Evolutionary conservation across 257 asterid species (phyloP).

Genomic region (Anisodus tanguticus): DNA sequence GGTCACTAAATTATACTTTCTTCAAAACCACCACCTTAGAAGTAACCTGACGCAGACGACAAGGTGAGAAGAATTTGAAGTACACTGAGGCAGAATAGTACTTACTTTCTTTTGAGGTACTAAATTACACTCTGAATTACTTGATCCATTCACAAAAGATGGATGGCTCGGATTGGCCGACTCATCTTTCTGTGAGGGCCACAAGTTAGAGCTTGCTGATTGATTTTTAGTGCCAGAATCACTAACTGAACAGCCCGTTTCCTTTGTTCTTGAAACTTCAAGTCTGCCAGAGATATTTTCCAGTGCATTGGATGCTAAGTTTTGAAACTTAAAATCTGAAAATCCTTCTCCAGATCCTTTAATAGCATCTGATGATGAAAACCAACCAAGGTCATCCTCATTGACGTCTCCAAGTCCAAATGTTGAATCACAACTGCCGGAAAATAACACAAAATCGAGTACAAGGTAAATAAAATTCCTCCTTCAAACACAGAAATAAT

Average conservation of each 20-base stretch:
- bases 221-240: conserved; percentile 43
- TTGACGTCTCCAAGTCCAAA: conserved; percentile 67
- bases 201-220: conserved; percentile 41
- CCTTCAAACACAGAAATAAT: not conserved
- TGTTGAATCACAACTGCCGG: conserved; percentile 77
- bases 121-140: conserved; percentile 42
- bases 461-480: not conserved
- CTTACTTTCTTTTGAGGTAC: conserved; percentile 51
- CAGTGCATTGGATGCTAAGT: conserved; percentile 47
- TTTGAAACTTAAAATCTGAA: conserved; percentile 52
- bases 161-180: conserved; percentile 38
- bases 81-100: not conserved
- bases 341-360: conserved; percentile 50
- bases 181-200: conserved; percentile 50
- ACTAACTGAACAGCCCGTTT: conserved; percentile 38
- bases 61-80: conserved; percentile 17
- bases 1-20: conserved; percentile 34
- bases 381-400: conserved; percentile 71
- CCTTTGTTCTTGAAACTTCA: conserved; percentile 41
- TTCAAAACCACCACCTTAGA: conserved; percentile 3
- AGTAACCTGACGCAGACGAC: not conserved
- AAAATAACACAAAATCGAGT: conserved; percentile 28
- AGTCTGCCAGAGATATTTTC: conserved; percentile 41
- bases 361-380: conserved; percentile 56
- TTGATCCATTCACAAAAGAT: conserved; percentile 48